Evolutionary conservation across 345 rosid species (phyloP), one percentile per base, ranked within the genome.

Genomic region (Hibiscus trionum): DNA sequence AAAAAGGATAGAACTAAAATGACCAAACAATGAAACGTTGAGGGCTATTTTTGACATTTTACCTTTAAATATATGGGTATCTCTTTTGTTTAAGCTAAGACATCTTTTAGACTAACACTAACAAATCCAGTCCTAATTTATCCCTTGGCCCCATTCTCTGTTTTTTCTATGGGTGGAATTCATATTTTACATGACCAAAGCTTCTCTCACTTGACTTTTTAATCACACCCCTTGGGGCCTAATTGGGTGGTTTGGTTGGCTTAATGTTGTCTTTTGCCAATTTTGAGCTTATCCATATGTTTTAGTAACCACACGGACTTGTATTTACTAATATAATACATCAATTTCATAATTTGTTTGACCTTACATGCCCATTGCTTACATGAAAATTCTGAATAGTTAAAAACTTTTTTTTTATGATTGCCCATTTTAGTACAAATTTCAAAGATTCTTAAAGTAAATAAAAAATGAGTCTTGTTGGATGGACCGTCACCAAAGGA

Each of bases 181-280:
- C 47, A 42, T 42, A 10, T 42, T 37, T 37, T 46, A 46, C 15
- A 46, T 50, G 15, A 15, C 1, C 55, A 50, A 15, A 49, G 53
- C 53, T 2, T 14, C 5, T 4, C 17, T 15, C 6, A 14, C 16
- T 49, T 49, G 6, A 16, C n/a, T 16, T 50, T 69, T 16, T 49
- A 31, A 27, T 52, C 44, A 15, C 61, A 69, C 72, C 17, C 12
- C n/a, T 69, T 10, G 11, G 31, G 39, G 29, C 44, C 26, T 69
- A 69, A 52, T 69, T 69, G 61, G 72, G 72, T 52, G 72, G 56
- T 69, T 10, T 46, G 14, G 15, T 16, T 35, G 61, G 47, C 24
- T 69, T 55, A 6, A 31, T 57, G 29, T 69, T 69, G 62, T 52
- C 72, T 17, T 69, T 53, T 49, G 29, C 46, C 27, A 29, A 27